Conservation (phyloP, 192 early-diverging fungal genomes). For the Hyaloraphidium curvatum region DNA sequence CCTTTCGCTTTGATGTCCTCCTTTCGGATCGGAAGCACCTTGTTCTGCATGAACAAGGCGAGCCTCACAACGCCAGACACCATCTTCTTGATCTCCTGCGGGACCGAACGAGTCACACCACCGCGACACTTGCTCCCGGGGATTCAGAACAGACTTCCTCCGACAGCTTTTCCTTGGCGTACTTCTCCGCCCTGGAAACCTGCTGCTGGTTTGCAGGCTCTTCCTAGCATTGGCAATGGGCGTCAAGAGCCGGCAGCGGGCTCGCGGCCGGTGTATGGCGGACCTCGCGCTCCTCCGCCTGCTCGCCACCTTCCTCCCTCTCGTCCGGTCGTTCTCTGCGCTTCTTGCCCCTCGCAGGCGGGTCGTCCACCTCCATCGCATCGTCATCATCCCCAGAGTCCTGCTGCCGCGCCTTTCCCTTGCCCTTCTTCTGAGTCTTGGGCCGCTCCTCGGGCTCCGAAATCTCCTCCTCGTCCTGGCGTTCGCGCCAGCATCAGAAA, state of each 20-base stretch:
- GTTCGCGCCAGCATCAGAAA: not conserved
- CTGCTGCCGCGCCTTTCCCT: not conserved
- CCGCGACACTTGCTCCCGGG: no score
- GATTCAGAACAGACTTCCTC: no score
- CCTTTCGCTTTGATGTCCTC: slow-evolving; percentile 41
- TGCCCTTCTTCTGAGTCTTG: not conserved
- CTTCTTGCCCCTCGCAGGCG: not conserved
- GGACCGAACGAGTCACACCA: no score
- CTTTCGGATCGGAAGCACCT: slow-evolving; percentile 21
- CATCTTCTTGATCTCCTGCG: slow-evolving; percentile 33
- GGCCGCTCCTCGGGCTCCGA: not conserved
- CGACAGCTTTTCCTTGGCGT: not conserved
- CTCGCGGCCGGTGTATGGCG: not conserved
- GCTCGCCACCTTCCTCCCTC: not conserved
- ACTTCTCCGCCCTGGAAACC: not conserved
- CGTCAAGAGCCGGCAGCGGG: no score
- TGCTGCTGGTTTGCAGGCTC: no score
- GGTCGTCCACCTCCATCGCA: not conserved
- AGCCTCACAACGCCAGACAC: slow-evolving; percentile 40
- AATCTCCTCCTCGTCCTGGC: not conserved
- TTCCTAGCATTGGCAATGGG: no score
- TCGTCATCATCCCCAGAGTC: not conserved
- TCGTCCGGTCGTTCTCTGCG: not conserved
- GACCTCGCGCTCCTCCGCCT: not conserved
- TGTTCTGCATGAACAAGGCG: slow-evolving; percentile 33